phyloP scores from a whole-genome alignment of 768 basidiomycete species.

The Boletellus ananas region DNA sequence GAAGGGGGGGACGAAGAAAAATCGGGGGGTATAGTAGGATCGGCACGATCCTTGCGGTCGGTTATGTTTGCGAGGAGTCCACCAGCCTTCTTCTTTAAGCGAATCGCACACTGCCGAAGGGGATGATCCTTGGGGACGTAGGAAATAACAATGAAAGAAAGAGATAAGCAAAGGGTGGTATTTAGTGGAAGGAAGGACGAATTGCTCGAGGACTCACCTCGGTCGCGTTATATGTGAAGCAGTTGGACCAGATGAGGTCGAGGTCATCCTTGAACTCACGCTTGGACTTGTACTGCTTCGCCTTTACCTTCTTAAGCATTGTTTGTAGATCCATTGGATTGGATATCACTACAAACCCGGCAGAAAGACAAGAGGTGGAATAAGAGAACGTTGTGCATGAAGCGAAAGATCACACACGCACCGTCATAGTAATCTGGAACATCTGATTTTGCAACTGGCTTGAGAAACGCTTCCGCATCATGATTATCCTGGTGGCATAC shows the following conservation, averaged over 20 bases:
- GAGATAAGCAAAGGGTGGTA: neutral
- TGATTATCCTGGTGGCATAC: slow-evolving; percentile 62
- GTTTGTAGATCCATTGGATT: slow-evolving; percentile 95
- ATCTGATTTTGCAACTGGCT: slow-evolving; percentile 86
- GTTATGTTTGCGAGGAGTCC: slow-evolving; percentile 84
- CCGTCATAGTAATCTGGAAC: slow-evolving; percentile 93
- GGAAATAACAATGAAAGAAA: neutral
- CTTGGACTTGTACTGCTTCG: slow-evolving; percentile 89
- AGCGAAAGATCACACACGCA: slow-evolving; percentile 34
- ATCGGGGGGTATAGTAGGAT: slow-evolving; percentile 59
- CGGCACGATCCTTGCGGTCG: slow-evolving; percentile 78
- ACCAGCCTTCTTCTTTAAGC: slow-evolving; percentile 81
- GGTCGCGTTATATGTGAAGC: slow-evolving; percentile 85
- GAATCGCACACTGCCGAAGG: slow-evolving; percentile 74
- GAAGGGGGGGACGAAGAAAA: slow-evolving; percentile 30
- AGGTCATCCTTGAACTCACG: slow-evolving; percentile 91
- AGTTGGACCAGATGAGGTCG: slow-evolving; percentile 96
- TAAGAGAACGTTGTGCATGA: neutral
- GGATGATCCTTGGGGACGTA: slow-evolving; percentile 68
- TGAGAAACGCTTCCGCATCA: slow-evolving; percentile 90
- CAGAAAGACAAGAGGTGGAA: neutral
- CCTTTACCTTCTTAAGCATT: slow-evolving; percentile 91
- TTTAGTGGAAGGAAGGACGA: neutral
- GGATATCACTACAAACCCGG: slow-evolving; percentile 64
- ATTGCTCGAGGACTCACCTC: slow-evolving; percentile 56